Evolutionary conservation across 495 filamentous ascomycete species (phyloP).

Genomic region (Aspergillus sclerotioniger): DNA sequence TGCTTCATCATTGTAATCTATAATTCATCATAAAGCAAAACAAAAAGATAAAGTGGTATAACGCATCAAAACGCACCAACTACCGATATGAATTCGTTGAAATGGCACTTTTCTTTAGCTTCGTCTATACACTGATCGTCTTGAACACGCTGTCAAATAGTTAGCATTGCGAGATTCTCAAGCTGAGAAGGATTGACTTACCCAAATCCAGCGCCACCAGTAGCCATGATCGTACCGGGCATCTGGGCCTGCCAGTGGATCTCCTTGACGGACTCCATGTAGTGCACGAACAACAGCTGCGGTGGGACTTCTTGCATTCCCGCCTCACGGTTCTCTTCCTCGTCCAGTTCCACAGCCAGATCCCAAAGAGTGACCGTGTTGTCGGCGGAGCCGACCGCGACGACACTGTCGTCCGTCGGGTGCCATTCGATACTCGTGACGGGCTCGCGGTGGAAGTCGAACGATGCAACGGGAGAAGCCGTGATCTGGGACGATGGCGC

Average conservation of each 20-base stretch:
- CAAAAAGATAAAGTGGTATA: conserved; percentile 2
- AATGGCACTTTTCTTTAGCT: conserved; percentile 19
- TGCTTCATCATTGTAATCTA: background rate
- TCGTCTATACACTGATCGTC: conserved; percentile 54
- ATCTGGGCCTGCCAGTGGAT: conserved; percentile 97
- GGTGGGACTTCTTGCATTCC: conserved; percentile 88
- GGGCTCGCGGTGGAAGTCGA: conserved; percentile 92
- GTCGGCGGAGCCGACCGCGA: conserved; percentile 88
- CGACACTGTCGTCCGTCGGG: conserved; percentile 90
- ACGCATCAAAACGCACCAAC: conserved; percentile 3
- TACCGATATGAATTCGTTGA: conserved; percentile 12
- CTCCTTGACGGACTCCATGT: conserved; percentile 91
- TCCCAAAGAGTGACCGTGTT: conserved; percentile 96
- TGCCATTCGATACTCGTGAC: conserved; percentile 98
- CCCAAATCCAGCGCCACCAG: conserved; percentile 82
- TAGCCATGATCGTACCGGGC: conserved; percentile 85
- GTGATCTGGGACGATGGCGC: conserved; percentile 35
- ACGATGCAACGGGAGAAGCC: conserved; percentile 77
- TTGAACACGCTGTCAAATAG: conserved; percentile 47
- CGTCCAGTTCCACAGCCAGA: conserved; percentile 91
- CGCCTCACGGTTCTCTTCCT: conserved; percentile 89
- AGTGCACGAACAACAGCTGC: conserved; percentile 94
- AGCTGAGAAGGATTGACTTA: conserved; percentile 30
- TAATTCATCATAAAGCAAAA: conserved; percentile 1
- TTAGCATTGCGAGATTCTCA: conserved; percentile 21